Evolutionary conservation across 805 yeast genomes (phyloP).

Genomic region (Maudiozyma barnettii): DNA sequence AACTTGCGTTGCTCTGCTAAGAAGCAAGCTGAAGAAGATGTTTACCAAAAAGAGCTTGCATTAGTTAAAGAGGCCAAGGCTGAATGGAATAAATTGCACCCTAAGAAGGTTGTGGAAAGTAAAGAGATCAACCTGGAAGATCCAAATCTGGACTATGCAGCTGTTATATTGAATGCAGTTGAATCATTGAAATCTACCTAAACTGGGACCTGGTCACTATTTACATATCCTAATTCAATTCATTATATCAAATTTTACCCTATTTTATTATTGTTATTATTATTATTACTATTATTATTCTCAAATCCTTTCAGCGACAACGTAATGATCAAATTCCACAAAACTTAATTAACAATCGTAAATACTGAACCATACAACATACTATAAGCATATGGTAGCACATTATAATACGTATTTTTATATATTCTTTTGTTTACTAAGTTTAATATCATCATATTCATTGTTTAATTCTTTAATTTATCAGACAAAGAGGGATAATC

Average conservation of each 20-base stretch:
- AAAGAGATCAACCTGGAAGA: conserved; percentile 68
- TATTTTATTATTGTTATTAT: no score
- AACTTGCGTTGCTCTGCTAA: conserved; percentile 51
- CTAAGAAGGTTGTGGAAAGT: conserved; percentile 32
- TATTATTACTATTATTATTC: no score
- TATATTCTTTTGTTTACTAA: no score
- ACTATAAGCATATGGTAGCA: not conserved
- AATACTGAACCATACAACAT: not conserved
- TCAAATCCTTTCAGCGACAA: no score
- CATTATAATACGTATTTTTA: no score
- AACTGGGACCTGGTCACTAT: not conserved
- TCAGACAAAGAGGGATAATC: no score
- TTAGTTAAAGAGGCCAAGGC: conserved; percentile 83
- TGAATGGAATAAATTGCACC: conserved; percentile 64
- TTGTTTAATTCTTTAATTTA: not conserved
- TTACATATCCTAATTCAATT: not conserved
- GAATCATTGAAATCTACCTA: conserved; percentile 36
- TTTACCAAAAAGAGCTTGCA: conserved; percentile 56
- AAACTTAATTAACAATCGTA: not conserved
- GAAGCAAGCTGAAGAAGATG: conserved; percentile 46
- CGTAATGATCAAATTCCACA: not conserved
- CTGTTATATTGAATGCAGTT: conserved; percentile 55
- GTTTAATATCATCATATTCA: not conserved
- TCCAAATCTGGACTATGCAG: conserved; percentile 80
- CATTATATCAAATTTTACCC: no score